Evolutionary conservation across 345 rosid species (phyloP).

Genomic region (Eucalyptus shirleyi): DNA sequence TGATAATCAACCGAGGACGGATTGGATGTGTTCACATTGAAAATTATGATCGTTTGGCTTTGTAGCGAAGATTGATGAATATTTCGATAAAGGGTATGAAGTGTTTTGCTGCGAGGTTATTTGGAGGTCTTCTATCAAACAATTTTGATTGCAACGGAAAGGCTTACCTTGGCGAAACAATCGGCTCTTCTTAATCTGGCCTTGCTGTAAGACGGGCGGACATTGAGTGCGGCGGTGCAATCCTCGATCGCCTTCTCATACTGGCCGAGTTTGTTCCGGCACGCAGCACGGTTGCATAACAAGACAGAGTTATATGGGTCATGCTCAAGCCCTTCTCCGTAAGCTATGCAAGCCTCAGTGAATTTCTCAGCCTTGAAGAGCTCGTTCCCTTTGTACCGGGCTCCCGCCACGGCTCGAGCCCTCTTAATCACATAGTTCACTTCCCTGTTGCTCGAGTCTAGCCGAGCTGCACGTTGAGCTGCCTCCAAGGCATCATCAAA

Average conservation of each 20-base stretch:
- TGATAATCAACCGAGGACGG: background rate
- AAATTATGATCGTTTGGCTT: background rate
- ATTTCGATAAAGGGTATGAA: background rate
- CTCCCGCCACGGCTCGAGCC: slow-evolving; percentile 44
- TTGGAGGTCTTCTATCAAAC: background rate
- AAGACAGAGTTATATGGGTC: slow-evolving; percentile 68
- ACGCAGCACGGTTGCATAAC: slow-evolving; percentile 90
- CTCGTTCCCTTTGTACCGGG: slow-evolving; percentile 64
- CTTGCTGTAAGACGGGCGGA: slow-evolving; percentile 62
- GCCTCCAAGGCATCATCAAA: slow-evolving; percentile 68
- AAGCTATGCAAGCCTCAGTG: slow-evolving; percentile 49
- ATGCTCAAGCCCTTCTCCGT: slow-evolving; percentile 69
- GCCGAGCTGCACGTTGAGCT: slow-evolving; percentile 57
- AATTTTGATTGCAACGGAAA: background rate
- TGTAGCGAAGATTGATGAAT: background rate
- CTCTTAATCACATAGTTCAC: slow-evolving; percentile 18
- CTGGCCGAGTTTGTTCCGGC: slow-evolving; percentile 52
- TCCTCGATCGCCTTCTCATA: slow-evolving; percentile 73
- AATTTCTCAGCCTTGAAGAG: slow-evolving; percentile 56
- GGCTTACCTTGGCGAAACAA: slow-evolving; percentile 55
- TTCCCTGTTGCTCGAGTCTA: slow-evolving; percentile 61
- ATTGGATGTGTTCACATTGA: background rate
- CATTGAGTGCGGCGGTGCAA: slow-evolving; percentile 54
- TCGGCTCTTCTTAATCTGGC: slow-evolving; percentile 81
- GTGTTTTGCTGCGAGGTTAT: background rate